Evolutionary conservation across 2,329 filamentous ascomycete genomes (phyloP).

Genomic region (Diaporthe amygdali): DNA sequence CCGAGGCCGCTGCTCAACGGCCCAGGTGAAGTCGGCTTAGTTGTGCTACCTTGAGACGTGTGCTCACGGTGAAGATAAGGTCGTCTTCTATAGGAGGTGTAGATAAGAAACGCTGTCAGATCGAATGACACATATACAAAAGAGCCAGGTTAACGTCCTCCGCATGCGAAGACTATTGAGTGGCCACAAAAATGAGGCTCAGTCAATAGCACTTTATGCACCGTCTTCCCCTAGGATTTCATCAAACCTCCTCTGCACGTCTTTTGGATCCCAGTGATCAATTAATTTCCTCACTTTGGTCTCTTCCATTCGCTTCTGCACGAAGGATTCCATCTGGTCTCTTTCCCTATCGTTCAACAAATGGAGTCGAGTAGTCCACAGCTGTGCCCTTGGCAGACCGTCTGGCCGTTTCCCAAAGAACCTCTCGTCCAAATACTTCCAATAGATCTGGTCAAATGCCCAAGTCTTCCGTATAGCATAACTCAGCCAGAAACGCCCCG

Average conservation of each 20-base stretch:
- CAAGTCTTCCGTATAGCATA: constrained; percentile 34
- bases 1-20: constrained; percentile 19
- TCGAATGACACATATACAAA: no score
- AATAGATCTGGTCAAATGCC: constrained; percentile 35
- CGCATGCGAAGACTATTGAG: no score
- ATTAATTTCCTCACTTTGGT: constrained; percentile 31
- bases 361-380: constrained; percentile 36
- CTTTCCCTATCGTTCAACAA: constrained; percentile 33
- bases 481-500: constrained; percentile 31
- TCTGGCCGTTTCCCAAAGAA: constrained; percentile 29
- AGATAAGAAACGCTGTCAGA: no score
- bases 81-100: neutral
- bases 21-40: neutral
- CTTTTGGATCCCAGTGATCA: constrained; percentile 5
- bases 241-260: neutral
- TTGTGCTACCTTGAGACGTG: neutral
- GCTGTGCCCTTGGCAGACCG: constrained; percentile 20
- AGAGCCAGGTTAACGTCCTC: no score
- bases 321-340: constrained; percentile 35
- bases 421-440: constrained; percentile 31
- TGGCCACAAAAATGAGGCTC: no score
- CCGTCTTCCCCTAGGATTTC: neutral
- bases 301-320: constrained; percentile 38
- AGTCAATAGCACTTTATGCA: no score
- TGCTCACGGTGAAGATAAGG: neutral